A percentile compares a stretch with the other conserved stretches of the same genome.
Conservation (phyloP, 1,139 yeast species). For the Saccharomyces hybrid region DNA sequence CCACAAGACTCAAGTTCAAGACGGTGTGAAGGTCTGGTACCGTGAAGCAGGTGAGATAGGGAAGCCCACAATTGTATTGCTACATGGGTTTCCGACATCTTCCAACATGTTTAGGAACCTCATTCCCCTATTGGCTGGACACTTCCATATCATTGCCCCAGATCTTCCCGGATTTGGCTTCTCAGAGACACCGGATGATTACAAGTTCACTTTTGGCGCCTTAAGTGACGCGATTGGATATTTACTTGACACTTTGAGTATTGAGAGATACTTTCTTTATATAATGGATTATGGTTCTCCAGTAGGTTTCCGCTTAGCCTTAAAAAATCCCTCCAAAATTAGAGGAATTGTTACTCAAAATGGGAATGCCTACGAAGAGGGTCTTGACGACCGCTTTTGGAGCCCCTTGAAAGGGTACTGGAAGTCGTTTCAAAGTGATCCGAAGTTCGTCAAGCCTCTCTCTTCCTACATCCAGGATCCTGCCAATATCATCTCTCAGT, state of each 20-base stretch:
- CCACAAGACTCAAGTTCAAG: constrained; percentile 3
- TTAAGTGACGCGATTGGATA: not conserved
- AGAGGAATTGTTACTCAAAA: constrained; percentile 35
- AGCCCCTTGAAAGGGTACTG: constrained; percentile 32
- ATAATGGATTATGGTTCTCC: not conserved
- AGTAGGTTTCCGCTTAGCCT: not conserved
- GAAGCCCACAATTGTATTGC: constrained; percentile 33
- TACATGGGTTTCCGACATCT: constrained; percentile 41
- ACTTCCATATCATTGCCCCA: constrained; percentile 39
- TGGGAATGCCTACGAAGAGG: constrained; percentile 41
- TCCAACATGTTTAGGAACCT: constrained; percentile 35
- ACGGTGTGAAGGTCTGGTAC: constrained; percentile 33
- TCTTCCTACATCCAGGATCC: not conserved
- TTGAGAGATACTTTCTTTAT: not conserved
- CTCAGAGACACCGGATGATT: not conserved
- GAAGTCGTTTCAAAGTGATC: constrained; percentile 21
- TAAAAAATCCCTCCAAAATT: constrained; percentile 23
- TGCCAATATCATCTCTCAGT: not conserved
- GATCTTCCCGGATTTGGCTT: not conserved
- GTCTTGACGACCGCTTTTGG: constrained; percentile 35
- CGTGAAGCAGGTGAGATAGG: constrained; percentile 34
- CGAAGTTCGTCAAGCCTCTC: constrained; percentile 2
- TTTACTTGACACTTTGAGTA: not conserved
- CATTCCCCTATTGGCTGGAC: constrained; percentile 34
- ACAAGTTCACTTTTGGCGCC: not conserved